Evolutionary conservation across 225 moss, liverwort and hornwort genomes (phyloP).

Genomic region (Sphagnum contortum): DNA sequence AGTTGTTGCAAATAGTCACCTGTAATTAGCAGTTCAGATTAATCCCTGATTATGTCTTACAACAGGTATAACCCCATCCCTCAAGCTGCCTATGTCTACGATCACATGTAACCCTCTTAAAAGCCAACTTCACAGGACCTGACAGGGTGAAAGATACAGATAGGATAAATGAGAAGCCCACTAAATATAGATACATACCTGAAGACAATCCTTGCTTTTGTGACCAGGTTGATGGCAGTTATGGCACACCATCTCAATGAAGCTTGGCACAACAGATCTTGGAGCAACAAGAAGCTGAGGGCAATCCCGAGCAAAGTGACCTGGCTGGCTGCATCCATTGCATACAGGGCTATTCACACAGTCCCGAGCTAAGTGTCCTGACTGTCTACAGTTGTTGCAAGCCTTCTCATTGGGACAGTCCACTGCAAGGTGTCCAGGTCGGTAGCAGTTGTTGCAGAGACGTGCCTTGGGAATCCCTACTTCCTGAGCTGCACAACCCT

Average conservation of each 20-base stretch:
- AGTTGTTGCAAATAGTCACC: conserved; percentile 59
- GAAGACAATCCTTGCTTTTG: conserved; percentile 64
- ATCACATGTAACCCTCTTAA: no score
- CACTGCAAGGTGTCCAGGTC: conserved; percentile 61
- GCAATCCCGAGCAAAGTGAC: conserved; percentile 60
- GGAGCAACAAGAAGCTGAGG: conserved; percentile 21
- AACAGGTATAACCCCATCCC: no score
- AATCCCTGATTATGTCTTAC: no score
- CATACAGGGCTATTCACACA: conserved; percentile 59
- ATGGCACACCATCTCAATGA: conserved; percentile 55
- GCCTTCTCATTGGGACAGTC: conserved; percentile 71
- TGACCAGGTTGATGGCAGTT: conserved; percentile 65
- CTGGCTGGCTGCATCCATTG: conserved; percentile 63
- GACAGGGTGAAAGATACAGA: no score
- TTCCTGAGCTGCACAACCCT: conserved; percentile 58
- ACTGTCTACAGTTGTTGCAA: conserved; percentile 60
- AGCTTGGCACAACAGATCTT: conserved; percentile 32
- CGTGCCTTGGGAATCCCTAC: conserved; percentile 52
- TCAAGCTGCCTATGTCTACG: no score
- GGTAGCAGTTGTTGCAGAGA: conserved; percentile 64
- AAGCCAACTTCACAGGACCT: no score
- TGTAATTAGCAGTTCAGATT: conserved; percentile 7
- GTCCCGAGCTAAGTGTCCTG: conserved; percentile 59
- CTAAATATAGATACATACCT: conserved; percentile 12
- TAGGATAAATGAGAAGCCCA: no score